Evolutionary conservation across 805 yeast species (phyloP).

Genomic region (Starmerella khaoyaiensis): DNA sequence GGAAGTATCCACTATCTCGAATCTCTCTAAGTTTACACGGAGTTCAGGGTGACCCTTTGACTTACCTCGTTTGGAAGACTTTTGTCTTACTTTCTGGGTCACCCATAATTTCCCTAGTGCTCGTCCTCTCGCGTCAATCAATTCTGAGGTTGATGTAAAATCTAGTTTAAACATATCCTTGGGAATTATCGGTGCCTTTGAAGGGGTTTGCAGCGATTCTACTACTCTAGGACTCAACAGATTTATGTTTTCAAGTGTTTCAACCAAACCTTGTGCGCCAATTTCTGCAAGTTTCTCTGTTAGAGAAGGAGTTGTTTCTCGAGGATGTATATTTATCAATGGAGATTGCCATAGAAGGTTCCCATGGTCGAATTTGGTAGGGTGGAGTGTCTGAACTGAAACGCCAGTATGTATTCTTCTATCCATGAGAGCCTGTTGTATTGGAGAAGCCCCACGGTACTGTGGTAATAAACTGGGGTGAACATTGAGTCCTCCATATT

Average conservation of each 20-base stretch:
- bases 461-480: slow-evolving; percentile 84
- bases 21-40: slow-evolving; percentile 14
- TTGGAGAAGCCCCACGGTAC: slow-evolving; percentile 77
- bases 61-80: slow-evolving; percentile 5
- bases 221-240: not conserved
- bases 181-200: slow-evolving; percentile 15
- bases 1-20: slow-evolving; percentile 5
- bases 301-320: slow-evolving; percentile 38
- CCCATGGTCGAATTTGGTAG: slow-evolving; percentile 74
- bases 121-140: slow-evolving; percentile 17
- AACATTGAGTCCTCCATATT: slow-evolving; percentile 68
- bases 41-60: slow-evolving; percentile 8
- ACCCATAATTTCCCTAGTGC: slow-evolving; percentile 20
- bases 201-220: not conserved
- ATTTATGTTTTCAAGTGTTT: slow-evolving; percentile 30
- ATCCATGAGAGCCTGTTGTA: slow-evolving; percentile 64
- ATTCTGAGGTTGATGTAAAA: not conserved
- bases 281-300: slow-evolving; percentile 39
- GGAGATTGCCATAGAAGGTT: slow-evolving; percentile 47
- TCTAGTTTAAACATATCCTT: slow-evolving; percentile 12
- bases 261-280: slow-evolving; percentile 49
- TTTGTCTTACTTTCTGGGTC: slow-evolving; percentile 12
- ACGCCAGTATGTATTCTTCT: slow-evolving; percentile 61
- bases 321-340: slow-evolving; percentile 30
- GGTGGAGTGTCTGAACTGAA: slow-evolving; percentile 80